Percentiles rank a stretch among this genome's conserved stretches.
These are phyloP conservation scores for Hansenula sp. DNA, from an alignment of 1,139 yeast genomes.

Conservation along the genomic window DNA sequence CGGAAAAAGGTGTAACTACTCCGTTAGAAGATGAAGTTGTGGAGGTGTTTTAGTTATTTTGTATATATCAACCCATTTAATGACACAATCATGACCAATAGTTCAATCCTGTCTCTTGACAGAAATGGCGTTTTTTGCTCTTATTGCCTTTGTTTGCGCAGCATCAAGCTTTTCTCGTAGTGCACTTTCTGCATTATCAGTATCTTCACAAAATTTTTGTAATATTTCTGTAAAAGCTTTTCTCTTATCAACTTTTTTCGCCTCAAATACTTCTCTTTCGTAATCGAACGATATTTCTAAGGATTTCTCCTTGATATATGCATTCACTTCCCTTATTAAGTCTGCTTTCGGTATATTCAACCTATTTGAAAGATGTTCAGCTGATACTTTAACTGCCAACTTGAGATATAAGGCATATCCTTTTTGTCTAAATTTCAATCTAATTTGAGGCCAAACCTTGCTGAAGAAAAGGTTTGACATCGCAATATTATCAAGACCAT, in stretches of 20 bases:
- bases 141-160: background rate
- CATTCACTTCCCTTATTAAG: conserved; percentile 13
- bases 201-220: conserved; percentile 13
- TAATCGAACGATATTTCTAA: conserved; percentile 14
- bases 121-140: background rate
- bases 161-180: conserved; percentile 4
- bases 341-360: conserved; percentile 13
- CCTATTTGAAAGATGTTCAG: conserved; percentile 17
- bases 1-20: conserved; percentile 51
- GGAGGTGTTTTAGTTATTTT: conserved; percentile 27
- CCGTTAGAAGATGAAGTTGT: conserved; percentile 50
- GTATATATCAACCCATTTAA: background rate
- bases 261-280: conserved; percentile 11
- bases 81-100: background rate
- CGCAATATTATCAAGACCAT: conserved; percentile 5
- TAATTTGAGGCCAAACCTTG: conserved; percentile 16
- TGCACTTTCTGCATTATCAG: conserved; percentile 14
- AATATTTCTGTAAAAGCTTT: conserved; percentile 10
- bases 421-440: conserved; percentile 17
- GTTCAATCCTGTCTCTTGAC: background rate
- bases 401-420: conserved; percentile 19
- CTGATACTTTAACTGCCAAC: conserved; percentile 16
- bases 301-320: conserved; percentile 10
- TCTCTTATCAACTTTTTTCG: conserved; percentile 9
- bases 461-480: conserved; percentile 10